Percentiles rank a stretch among this genome's conserved stretches.
Evolutionary conservation across 2,329 filamentous ascomycete genomes (phyloP).

Genomic region (Alternaria triticina): DNA sequence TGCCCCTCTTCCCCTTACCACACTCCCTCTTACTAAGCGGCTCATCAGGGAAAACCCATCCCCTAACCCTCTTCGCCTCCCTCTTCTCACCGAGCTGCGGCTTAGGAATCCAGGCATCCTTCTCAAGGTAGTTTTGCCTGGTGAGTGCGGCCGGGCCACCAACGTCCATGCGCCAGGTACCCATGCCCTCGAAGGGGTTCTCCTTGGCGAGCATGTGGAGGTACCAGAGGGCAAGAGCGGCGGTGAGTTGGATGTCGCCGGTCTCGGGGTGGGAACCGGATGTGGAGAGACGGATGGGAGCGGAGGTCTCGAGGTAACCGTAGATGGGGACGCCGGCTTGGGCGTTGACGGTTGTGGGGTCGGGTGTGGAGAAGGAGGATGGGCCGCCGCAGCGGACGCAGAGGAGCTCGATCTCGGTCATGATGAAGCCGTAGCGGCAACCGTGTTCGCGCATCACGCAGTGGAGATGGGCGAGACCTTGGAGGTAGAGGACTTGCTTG

Average conservation of each 20-base stretch:
- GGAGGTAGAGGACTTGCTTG: slow-evolving; percentile 86
- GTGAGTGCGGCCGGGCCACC: slow-evolving; percentile 77
- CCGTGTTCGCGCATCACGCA: slow-evolving; percentile 91
- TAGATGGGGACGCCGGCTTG: slow-evolving; percentile 73
- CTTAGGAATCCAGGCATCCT: slow-evolving; percentile 78
- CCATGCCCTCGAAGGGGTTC: slow-evolving; percentile 65
- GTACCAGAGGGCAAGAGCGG: slow-evolving; percentile 77
- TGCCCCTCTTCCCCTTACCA: slow-evolving; percentile 42
- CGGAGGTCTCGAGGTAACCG: slow-evolving; percentile 80
- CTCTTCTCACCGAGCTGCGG: slow-evolving; percentile 76
- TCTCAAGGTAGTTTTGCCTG: slow-evolving; percentile 70
- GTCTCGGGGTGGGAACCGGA: slow-evolving; percentile 41
- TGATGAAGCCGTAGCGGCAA: slow-evolving; percentile 93
- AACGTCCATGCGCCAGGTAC: slow-evolving; percentile 71
- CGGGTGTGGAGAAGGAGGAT: slow-evolving; percentile 33
- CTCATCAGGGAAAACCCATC: slow-evolving; percentile 80
- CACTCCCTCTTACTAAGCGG: slow-evolving; percentile 72
- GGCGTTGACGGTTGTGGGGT: slow-evolving; percentile 48
- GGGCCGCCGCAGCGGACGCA: slow-evolving; percentile 78
- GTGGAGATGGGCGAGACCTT: slow-evolving; percentile 84
- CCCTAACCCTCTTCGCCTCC: slow-evolving; percentile 73
- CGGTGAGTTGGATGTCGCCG: slow-evolving; percentile 64
- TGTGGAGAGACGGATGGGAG: slow-evolving; percentile 62
- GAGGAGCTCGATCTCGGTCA: slow-evolving; percentile 94
- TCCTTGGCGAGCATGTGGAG: slow-evolving; percentile 74